A percentile compares a stretch with the other conserved stretches of the same genome.
Conservation (phyloP, 1,284 basidiomycete genomes). For the Malassezia arunalokei region DNA sequence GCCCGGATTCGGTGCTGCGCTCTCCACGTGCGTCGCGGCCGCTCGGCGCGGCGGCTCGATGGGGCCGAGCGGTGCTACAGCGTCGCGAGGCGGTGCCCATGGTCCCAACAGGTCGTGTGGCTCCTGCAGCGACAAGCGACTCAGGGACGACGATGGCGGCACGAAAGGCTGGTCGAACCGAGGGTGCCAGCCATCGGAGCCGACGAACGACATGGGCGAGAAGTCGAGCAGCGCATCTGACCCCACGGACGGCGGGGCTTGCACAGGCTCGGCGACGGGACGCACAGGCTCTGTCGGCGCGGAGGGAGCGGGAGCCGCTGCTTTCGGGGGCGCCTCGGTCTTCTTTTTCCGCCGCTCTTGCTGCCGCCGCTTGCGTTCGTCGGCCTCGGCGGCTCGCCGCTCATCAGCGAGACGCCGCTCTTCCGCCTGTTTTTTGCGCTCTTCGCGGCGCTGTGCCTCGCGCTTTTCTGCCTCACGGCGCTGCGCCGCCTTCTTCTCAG, state of each 20-base stretch:
- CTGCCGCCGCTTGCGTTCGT: not conserved
- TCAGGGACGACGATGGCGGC: no score
- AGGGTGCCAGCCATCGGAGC: not conserved
- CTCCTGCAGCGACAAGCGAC: no score
- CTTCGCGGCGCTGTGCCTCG: conserved; percentile 1
- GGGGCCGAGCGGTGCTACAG: conserved; percentile 35
- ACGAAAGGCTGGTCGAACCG: no score
- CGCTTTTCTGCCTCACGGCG: conserved; percentile 24
- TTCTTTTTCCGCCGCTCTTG: not conserved
- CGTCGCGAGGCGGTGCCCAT: conserved; percentile 11
- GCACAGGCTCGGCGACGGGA: no score
- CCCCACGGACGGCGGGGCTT: no score
- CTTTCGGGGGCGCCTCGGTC: not conserved
- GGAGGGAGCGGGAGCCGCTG: not conserved
- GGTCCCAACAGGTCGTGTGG: not conserved
- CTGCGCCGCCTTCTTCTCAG: conserved; percentile 47
- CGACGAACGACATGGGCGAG: not conserved
- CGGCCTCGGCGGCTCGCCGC: not conserved
- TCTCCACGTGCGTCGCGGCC: conserved; percentile 10
- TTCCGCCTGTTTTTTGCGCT: not conserved
- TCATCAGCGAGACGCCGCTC: not conserved
- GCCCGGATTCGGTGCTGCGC: conserved; percentile 23
- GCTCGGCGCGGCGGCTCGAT: conserved; percentile 38
- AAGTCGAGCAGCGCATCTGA: no score
- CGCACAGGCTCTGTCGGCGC: not conserved